Percentiles rank a stretch among this genome's conserved stretches.
These are phyloP conservation scores for Suhomyces sp. DNA, from an alignment of 805 yeast genomes.

Conservation along the genomic window DNA sequence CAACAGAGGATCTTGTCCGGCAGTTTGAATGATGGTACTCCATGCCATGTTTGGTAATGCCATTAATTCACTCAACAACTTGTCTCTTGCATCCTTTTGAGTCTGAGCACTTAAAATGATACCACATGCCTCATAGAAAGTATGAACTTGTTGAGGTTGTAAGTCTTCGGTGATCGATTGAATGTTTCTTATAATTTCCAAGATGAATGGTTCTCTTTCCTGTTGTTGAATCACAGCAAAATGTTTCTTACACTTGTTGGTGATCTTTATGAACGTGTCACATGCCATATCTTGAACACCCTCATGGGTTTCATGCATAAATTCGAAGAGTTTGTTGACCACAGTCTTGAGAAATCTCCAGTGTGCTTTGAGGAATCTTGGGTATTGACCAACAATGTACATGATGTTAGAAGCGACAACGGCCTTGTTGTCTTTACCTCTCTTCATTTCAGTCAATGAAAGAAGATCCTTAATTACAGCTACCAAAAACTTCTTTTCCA, in stretches of 20 bases:
- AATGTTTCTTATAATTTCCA: constrained; percentile 80
- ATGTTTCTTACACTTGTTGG: constrained; percentile 91
- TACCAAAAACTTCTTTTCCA: constrained; percentile 92
- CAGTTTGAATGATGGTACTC: constrained; percentile 82
- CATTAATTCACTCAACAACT: constrained; percentile 77
- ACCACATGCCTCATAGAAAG: constrained; percentile 97
- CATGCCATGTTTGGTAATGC: constrained; percentile 91
- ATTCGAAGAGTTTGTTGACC: constrained; percentile 90
- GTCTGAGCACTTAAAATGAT: constrained; percentile 87
- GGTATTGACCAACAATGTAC: constrained; percentile 99
- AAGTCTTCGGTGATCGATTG: constrained; percentile 86
- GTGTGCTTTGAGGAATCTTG: constrained; percentile 94
- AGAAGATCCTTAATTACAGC: constrained; percentile 89
- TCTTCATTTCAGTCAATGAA: constrained; percentile 89
- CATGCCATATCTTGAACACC: constrained; percentile 99
- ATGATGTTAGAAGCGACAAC: constrained; percentile 99
- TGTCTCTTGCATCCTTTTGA: constrained; percentile 62
- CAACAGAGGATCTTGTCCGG: constrained; percentile 77
- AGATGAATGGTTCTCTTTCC: constrained; percentile 87
- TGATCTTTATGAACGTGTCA: constrained; percentile 95
- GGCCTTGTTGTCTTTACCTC: constrained; percentile 97
- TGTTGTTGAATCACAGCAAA: constrained; percentile 84
- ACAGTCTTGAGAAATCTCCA: constrained; percentile 98
- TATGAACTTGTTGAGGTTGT: constrained; percentile 96
- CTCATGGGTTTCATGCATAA: constrained; percentile 99